phyloP scores from a whole-genome alignment of 805 yeast genomes.

The Maudiozyma pseudohumilis region DNA sequence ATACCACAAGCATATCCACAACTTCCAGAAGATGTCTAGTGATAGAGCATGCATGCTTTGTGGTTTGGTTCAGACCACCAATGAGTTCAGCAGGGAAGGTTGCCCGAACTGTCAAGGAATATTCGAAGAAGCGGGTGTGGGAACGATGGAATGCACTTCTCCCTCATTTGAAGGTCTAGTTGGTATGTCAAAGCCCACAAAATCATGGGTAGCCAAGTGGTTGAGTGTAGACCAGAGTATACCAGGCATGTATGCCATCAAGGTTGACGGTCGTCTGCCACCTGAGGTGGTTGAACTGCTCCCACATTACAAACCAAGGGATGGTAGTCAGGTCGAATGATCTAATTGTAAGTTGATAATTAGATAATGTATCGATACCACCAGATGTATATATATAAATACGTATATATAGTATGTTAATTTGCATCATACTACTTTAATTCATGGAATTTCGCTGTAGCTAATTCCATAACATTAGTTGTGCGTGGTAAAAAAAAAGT shows the following conservation, averaged over 20 bases:
- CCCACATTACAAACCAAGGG: conserved; percentile 84
- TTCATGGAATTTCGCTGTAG: no score
- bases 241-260: conserved; percentile 88
- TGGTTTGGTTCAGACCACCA: conserved; percentile 78
- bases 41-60: conserved; percentile 97
- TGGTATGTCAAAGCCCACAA: conserved; percentile 75
- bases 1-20: neutral
- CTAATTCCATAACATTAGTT: no score
- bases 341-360: no score
- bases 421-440: no score
- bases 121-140: conserved; percentile 74
- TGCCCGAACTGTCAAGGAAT: conserved; percentile 96
- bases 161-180: conserved; percentile 94
- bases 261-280: conserved; percentile 85
- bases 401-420: no score
- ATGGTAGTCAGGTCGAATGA: conserved; percentile 72
- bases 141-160: conserved; percentile 84
- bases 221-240: conserved; percentile 78
- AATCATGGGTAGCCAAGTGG: conserved; percentile 97
- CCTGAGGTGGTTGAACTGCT: conserved; percentile 70
- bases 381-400: no score
- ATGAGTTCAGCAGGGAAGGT: conserved; percentile 71
- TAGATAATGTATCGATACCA: no score
- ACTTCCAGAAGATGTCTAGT: conserved; percentile 17
- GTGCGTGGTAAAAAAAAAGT: no score